Conservation (phyloP, 306 rosid genomes). For the Glycine soja region DNA sequence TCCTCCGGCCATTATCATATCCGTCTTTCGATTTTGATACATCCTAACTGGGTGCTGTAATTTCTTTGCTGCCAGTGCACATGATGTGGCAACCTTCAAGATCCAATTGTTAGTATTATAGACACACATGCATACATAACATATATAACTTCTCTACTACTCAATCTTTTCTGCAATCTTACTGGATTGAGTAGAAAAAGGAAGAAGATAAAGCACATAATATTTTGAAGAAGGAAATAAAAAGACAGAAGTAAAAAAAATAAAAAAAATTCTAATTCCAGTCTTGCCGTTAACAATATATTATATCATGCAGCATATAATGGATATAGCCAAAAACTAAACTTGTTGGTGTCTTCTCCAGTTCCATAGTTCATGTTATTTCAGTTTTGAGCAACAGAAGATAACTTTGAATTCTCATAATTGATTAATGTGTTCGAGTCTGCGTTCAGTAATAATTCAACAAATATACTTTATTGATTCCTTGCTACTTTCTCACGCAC, state of each 20-base stretch:
- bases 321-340: constrained; percentile 69
- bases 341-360: constrained; percentile 4
- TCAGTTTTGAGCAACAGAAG: background rate
- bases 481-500: no score
- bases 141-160: no score
- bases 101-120: constrained; percentile 40
- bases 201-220: no score
- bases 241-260: no score
- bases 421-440: background rate
- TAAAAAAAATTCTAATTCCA: background rate
- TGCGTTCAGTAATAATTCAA: background rate
- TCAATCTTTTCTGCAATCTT: no score
- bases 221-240: no score
- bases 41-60: constrained; percentile 79
- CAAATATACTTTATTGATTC: no score
- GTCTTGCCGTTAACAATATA: no score
- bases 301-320: no score
- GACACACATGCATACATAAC: background rate
- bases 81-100: constrained; percentile 76
- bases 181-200: no score
- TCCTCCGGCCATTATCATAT: constrained; percentile 95
- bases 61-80: constrained; percentile 92
- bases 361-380: constrained; percentile 46
- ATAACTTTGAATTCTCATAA: background rate
- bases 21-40: constrained; percentile 81